A percentile compares a stretch with the other conserved stretches of the same genome.
These are phyloP conservation scores for Lactuca sativa DNA, from an alignment of 129 eudicot genomes.

Conservation along the genomic window DNA sequence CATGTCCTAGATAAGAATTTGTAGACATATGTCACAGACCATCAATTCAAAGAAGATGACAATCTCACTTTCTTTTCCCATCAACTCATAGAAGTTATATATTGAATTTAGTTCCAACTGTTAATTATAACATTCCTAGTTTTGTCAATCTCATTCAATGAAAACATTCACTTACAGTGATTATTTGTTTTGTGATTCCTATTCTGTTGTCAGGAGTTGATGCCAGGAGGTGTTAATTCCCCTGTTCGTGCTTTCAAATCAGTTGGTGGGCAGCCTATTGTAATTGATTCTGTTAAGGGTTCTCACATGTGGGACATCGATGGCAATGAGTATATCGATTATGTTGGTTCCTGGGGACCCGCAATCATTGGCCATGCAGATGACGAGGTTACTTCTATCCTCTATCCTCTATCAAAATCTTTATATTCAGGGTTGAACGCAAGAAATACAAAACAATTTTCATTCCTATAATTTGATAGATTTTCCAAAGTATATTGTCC, in stretches of 20 bases:
- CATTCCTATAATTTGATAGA: not conserved
- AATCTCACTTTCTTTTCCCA: not conserved
- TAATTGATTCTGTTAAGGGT: constrained; percentile 90
- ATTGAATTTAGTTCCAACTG: not conserved
- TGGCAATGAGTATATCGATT: constrained; percentile 92
- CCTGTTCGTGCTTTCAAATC: constrained; percentile 97
- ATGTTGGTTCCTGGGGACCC: constrained; percentile 98
- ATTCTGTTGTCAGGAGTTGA: constrained; percentile 63
- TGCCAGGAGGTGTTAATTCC: constrained; percentile 98
- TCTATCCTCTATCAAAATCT: not conserved
- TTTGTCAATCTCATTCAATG: constrained; percentile 2
- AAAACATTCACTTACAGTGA: not conserved
- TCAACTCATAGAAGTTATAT: not conserved
- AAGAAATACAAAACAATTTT: not conserved
- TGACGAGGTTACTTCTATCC: constrained; percentile 58
- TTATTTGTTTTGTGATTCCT: not conserved
- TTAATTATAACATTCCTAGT: not conserved
- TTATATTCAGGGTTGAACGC: not conserved
- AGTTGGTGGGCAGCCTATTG: constrained; percentile 94
- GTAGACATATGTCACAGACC: not conserved
- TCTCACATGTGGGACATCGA: constrained; percentile 94
- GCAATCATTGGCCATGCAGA: constrained; percentile 95
- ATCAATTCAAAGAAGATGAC: not conserved
- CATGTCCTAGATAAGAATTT: not conserved
- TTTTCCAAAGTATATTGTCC: not conserved